Conservation (phyloP, 495 filamentous ascomycete genomes). For the Penicillium psychrofluorescens region DNA sequence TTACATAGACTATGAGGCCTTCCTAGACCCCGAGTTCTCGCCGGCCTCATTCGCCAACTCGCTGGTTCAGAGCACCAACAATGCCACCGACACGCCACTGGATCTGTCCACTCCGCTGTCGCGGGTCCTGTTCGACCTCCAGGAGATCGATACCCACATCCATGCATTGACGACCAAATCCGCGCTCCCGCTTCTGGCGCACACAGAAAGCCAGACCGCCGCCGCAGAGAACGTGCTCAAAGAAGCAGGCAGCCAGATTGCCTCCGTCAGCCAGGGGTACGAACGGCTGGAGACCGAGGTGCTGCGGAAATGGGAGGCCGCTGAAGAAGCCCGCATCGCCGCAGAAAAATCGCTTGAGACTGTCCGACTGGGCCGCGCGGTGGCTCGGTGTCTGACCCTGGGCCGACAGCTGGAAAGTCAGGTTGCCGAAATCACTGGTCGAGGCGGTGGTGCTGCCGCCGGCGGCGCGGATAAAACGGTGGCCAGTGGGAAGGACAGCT, state of each 20-base stretch:
- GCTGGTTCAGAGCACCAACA: slow-evolving; percentile 83
- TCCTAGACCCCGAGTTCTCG: slow-evolving; percentile 78
- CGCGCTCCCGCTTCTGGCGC: slow-evolving; percentile 72
- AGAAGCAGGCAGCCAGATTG: slow-evolving; percentile 68
- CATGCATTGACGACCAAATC: slow-evolving; percentile 79
- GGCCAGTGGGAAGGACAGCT: slow-evolving; percentile 53
- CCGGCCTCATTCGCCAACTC: slow-evolving; percentile 77
- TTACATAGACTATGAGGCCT: slow-evolving; percentile 94
- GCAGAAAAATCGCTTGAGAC: slow-evolving; percentile 70
- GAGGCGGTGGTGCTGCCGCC: slow-evolving; percentile 11
- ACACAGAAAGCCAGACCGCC: slow-evolving; percentile 65
- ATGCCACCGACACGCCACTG: slow-evolving; percentile 79
- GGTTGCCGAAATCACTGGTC: slow-evolving; percentile 51
- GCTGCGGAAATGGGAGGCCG: slow-evolving; percentile 68
- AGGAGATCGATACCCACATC: slow-evolving; percentile 95
- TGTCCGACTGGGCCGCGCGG: slow-evolving; percentile 67
- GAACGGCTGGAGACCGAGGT: slow-evolving; percentile 78
- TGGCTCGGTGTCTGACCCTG: slow-evolving; percentile 67
- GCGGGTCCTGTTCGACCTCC: slow-evolving; percentile 89
- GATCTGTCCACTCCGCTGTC: slow-evolving; percentile 93
- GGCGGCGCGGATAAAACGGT: slow-evolving; percentile 11
- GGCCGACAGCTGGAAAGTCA: slow-evolving; percentile 85
- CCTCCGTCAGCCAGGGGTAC: slow-evolving; percentile 73
- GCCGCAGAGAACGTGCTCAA: slow-evolving; percentile 61
- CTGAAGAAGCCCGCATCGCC: slow-evolving; percentile 67